Percentiles rank a stretch among this genome's conserved stretches.
phyloP scores from a whole-genome alignment of 2,329 filamentous ascomycete species.

The Sphaceloma murrayae region DNA sequence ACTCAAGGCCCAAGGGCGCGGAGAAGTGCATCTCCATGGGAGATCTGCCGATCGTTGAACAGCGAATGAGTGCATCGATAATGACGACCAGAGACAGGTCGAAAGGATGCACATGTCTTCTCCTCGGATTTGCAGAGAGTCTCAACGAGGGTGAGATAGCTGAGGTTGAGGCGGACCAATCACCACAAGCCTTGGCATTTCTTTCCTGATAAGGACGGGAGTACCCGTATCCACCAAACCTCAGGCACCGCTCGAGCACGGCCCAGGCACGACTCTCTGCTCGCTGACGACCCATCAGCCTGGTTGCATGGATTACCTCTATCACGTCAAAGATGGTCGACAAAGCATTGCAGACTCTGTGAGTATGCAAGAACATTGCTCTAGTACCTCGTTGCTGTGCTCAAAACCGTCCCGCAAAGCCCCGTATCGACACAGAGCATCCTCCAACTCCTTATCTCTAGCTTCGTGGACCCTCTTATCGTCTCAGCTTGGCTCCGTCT shows the following conservation, averaged over 20 bases:
- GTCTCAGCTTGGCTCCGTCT: constrained; percentile 10
- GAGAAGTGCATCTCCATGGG: constrained; percentile 15
- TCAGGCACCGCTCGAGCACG: no score
- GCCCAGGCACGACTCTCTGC: no score
- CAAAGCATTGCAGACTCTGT: background rate
- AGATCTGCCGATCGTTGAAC: background rate
- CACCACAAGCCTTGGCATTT: background rate
- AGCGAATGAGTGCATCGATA: constrained; percentile 6
- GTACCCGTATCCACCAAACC: background rate
- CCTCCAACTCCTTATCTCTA: constrained; percentile 6
- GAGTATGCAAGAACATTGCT: background rate
- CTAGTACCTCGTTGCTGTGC: no score
- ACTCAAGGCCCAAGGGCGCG: constrained; percentile 6
- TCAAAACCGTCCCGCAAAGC: no score
- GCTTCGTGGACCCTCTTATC: constrained; percentile 4
- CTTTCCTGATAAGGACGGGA: constrained; percentile 8
- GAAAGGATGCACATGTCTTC: background rate
- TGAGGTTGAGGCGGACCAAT: constrained; percentile 1
- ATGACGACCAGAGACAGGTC: constrained; percentile 1
- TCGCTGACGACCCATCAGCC: background rate
- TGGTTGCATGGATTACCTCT: no score
- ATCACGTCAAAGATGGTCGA: background rate
- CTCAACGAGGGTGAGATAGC: constrained; percentile 3
- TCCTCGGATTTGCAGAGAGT: constrained; percentile 14
- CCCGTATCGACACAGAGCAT: background rate